Percentiles rank a stretch among this genome's conserved stretches.
These are phyloP conservation scores for Alternaria conjuncta DNA, from an alignment of 2,329 filamentous ascomycete species.

Conservation along the genomic window DNA sequence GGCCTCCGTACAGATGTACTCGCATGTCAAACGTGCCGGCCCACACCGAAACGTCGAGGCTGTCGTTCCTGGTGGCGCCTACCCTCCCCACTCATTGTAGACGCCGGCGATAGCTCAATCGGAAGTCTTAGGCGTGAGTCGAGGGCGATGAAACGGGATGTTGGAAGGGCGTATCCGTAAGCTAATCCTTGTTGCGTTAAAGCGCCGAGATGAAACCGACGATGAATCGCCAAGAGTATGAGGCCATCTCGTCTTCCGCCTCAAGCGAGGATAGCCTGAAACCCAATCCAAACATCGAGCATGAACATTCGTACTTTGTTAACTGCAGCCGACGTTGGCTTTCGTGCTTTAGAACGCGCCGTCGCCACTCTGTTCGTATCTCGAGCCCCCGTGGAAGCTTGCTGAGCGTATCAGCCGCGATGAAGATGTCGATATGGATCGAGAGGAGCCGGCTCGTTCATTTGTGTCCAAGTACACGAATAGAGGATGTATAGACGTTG, in stretches of 20 bases:
- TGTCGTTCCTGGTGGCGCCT: constrained; percentile 28
- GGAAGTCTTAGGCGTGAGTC: constrained; percentile 19
- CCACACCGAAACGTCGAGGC: constrained; percentile 24
- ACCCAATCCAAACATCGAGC: constrained; percentile 28
- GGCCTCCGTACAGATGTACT: constrained; percentile 23
- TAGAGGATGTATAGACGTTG: neutral
- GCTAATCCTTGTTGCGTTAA: constrained; percentile 31
- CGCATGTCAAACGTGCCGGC: constrained; percentile 6
- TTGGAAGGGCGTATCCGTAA: constrained; percentile 17
- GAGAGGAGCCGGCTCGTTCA: neutral
- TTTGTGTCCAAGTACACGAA: neutral
- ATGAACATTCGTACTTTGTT: neutral
- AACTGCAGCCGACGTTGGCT: neutral
- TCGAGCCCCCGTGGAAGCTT: neutral
- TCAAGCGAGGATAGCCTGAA: constrained; percentile 32
- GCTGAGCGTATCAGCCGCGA: neutral
- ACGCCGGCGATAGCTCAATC: constrained; percentile 3
- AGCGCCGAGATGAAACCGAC: constrained; percentile 32
- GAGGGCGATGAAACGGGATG: constrained; percentile 21
- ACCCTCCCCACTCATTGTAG: constrained; percentile 11
- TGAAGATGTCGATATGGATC: neutral
- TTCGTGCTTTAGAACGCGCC: neutral
- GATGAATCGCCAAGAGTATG: constrained; percentile 43
- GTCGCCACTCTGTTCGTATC: neutral
- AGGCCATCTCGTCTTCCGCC: constrained; percentile 27